Evolutionary conservation across 176 grass and related monocot species (phyloP), one percentile per base, ranked within the genome.

Genomic region (Ensete glaucum): DNA sequence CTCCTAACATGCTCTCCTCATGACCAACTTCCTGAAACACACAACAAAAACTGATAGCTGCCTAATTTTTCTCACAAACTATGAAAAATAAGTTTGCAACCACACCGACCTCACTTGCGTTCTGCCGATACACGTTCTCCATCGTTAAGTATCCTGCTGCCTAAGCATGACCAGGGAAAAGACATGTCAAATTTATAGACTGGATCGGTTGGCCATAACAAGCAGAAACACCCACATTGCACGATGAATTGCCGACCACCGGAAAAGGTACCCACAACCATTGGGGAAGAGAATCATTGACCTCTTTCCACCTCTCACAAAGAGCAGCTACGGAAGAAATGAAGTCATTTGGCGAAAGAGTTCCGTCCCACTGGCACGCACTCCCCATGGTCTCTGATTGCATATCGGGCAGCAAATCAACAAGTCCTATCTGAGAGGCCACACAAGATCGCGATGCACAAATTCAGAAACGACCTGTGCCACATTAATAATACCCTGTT

Each of bases 141-240:
- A 99, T 87, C 19, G 74, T 82, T 62, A 99, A 73, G 77, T 87
- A 99, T 56, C 90, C 88, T 52, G 85, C 90, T 3, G 16, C 72
- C 95, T 91, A 78, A 49, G 60, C 24, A 48, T 71, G 73, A 24
- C 83, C 11, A 14, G 69, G 71, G 54, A 26, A 56, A 87, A 15
- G 7, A 34, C 58, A 15, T 15, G 16, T 52, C 19, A 21, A 67
- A 17, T 70, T 51, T 20, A n/a, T 20, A n/a, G 26, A 26, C 17
- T 72, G 15, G 48, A 76, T 25, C 70, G 11, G n/a, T 64, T 27
- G 73, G 12, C 29, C 8, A 71, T 51, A 73, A 52, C 10, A 72
- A 3, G 9, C 86, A 76, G 77, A 53, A 72, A 64, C 57, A 73
- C 77, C 48, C 43, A 65, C 78, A 73, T 89, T 72, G 54, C 82